Conservation (phyloP, 2,329 filamentous ascomycete species). For the Canariomyces notabilis region DNA sequence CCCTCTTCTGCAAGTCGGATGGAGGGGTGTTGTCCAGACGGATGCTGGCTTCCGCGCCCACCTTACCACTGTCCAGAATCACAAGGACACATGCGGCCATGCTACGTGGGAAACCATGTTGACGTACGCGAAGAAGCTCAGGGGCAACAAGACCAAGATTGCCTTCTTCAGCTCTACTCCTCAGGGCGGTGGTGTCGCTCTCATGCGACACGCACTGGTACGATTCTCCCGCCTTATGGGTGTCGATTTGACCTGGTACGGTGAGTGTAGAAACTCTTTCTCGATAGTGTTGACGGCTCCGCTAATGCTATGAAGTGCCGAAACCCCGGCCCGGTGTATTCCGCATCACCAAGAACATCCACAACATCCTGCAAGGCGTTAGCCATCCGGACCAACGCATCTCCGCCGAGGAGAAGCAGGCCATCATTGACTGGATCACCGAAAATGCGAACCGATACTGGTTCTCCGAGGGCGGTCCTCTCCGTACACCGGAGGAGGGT, state of each 20-base stretch:
- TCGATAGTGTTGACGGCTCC: neutral
- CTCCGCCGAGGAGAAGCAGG: slow-evolving; percentile 53
- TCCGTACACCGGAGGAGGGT: slow-evolving; percentile 59
- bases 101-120: slow-evolving; percentile 63
- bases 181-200: slow-evolving; percentile 74
- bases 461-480: slow-evolving; percentile 62
- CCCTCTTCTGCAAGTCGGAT: slow-evolving; percentile 64
- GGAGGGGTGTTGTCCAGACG: slow-evolving; percentile 64
- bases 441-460: slow-evolving; percentile 73
- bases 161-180: slow-evolving; percentile 78
- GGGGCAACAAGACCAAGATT: slow-evolving; percentile 59
- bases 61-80: slow-evolving; percentile 52
- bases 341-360: slow-evolving; percentile 78
- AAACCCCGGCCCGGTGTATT: slow-evolving; percentile 77
- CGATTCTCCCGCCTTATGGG: slow-evolving; percentile 63
- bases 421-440: slow-evolving; percentile 66
- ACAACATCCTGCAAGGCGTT: slow-evolving; percentile 84
- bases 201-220: slow-evolving; percentile 76
- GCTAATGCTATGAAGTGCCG: slow-evolving; percentile 48
- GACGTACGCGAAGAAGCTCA: slow-evolving; percentile 58
- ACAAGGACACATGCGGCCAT: slow-evolving; percentile 54
- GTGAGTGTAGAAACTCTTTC: slow-evolving; percentile 32
- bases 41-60: slow-evolving; percentile 61
- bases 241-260: slow-evolving; percentile 69
- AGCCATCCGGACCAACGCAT: slow-evolving; percentile 61